Evolutionary conservation across 164 flowering plant species (phyloP).

Genomic region (Chloranthus sessilifolius): DNA sequence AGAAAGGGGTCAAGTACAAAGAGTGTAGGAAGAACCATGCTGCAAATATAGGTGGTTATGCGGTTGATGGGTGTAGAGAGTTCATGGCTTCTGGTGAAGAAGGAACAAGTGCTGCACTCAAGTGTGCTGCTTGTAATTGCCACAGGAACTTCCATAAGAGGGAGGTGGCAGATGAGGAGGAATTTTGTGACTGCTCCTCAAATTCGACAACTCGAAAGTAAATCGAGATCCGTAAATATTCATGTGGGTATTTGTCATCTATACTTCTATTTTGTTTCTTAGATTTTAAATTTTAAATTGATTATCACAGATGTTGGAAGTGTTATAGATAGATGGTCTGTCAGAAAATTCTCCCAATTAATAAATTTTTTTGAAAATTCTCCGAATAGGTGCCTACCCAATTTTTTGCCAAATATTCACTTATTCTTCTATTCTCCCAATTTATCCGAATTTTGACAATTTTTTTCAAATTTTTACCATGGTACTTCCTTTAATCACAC

Average conservation of each 20-base stretch:
- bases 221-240: not conserved
- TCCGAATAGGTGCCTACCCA: no score
- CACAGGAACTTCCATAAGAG: conserved; percentile 35
- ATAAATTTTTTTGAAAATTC: no score
- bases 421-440: no score
- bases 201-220: conserved; percentile 15
- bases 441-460: no score
- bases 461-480: no score
- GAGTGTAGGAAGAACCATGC: conserved; percentile 40
- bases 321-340: no score
- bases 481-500: no score
- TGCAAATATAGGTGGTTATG: conserved; percentile 33
- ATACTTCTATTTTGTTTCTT: not conserved
- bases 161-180: conserved; percentile 21
- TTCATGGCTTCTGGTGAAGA: conserved; percentile 37
- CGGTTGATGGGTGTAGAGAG: conserved; percentile 32
- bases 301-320: no score
- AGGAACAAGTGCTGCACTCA: conserved; percentile 32
- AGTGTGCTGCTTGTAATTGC: conserved; percentile 35
- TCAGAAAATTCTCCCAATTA: no score
- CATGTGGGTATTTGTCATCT: conserved; percentile 8
- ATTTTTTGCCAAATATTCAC: no score
- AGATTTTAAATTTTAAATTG: no score
- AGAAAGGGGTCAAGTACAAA: conserved; percentile 20
- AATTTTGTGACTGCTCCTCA: conserved; percentile 21